Base-by-base conservation (phyloP, 371 early-diverging fungal genomes). In the Choanephora cucurbitarum region DNA sequence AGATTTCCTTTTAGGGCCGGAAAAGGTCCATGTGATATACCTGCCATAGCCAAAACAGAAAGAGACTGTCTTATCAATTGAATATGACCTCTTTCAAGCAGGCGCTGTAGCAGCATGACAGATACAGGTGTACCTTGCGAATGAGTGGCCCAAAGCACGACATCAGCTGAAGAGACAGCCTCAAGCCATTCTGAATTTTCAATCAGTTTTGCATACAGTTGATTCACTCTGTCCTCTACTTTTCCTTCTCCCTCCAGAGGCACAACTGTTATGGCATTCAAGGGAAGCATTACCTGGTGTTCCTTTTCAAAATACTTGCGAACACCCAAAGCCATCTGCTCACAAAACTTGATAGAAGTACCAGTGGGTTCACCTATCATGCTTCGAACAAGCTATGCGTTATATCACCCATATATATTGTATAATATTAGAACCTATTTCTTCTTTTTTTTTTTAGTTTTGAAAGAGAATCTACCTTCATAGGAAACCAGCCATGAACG, bases 341-440 rank as follows among this genome's bases (percentile, higher is more conserved):
- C 86, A 55, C 94, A 94, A 60, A 97, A 95, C 59, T 86, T 87
- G 32, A 69, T 65, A 19, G 94, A 93, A 14, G 93, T 95, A 0
- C 97, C 97, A 2, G 93, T 94, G 0, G 96, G 96, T 63, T 93
- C 94, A 15, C 97, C 97, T 41, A 95, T 84, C 45, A 97, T 86
- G 54, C 81, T 84, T 51, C 84, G 79, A 9, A 90, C 75, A 46
- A 86, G 72, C 67, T 86, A 79, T n/a, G n/a, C n/a, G n/a, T n/a
- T n/a, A n/a, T n/a, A n/a, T n/a, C n/a, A n/a, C n/a, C n/a, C n/a
- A n/a, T n/a, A n/a, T n/a, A n/a, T 23, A 52, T 19, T 9, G 18
- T 43, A 21, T 43, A 5, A 5, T 19, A 18, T 43, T 43, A 28
- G 17, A 2, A 24, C 21, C 24, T 21, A 4, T 44, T 5, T 7